phyloP scores from a whole-genome alignment of 2,329 filamentous ascomycete species.

The Lachnellula suecica region DNA sequence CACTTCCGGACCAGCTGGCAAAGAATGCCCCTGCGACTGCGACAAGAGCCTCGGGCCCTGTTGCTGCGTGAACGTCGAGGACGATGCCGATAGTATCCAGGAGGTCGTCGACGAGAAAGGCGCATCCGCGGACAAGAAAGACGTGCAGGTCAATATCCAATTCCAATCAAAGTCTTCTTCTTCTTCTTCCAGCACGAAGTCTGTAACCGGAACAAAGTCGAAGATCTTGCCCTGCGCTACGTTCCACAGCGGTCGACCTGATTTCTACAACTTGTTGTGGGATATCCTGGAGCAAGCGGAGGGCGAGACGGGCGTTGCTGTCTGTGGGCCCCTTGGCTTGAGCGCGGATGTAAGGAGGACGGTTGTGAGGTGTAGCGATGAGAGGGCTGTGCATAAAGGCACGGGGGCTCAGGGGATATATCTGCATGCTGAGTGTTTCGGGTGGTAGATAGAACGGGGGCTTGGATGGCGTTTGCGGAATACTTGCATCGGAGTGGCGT shows the following conservation, averaged over 20 bases:
- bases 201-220: conserved; percentile 33
- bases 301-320: conserved; percentile 61
- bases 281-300: conserved; percentile 54
- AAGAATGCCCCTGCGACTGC: conserved; percentile 16
- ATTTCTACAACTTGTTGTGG: conserved; percentile 52
- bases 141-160: conserved; percentile 4
- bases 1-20: not conserved
- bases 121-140: conserved; percentile 1
- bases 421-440: conserved; percentile 60
- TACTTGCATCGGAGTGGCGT: no score
- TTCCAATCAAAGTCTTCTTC: conserved; percentile 1
- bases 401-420: conserved; percentile 63
- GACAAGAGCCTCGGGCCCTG: conserved; percentile 20
- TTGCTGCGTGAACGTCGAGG: conserved; percentile 12
- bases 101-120: conserved; percentile 10
- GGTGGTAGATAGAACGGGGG: conserved; percentile 27
- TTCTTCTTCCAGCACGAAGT: not conserved
- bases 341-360: conserved; percentile 52
- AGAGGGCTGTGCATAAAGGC: conserved; percentile 62
- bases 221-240: conserved; percentile 39
- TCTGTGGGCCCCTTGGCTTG: conserved; percentile 57
- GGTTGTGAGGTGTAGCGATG: conserved; percentile 56
- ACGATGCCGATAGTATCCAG: conserved; percentile 2
- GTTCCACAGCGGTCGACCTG: conserved; percentile 39
- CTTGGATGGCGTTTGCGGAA: not conserved